phyloP scores from a whole-genome alignment of 257 asterid species.

The Leptodermis oblonga region DNA sequence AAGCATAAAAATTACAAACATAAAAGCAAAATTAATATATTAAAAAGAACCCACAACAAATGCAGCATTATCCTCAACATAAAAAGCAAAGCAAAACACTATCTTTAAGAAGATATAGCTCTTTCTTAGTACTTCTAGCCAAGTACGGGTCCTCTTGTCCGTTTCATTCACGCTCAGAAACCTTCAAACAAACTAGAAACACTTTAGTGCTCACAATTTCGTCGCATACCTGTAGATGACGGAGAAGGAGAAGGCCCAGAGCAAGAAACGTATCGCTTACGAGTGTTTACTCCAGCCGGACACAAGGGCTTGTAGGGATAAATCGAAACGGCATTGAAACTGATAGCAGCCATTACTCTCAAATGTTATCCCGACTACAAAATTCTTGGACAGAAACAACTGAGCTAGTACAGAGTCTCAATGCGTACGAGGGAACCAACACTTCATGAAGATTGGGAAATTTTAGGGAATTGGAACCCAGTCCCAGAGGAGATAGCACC shows the following conservation, averaged over 20 bases:
- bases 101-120: background rate
- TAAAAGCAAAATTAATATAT: background rate
- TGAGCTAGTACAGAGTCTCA: background rate
- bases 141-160: background rate
- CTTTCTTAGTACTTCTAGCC: background rate
- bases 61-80: background rate
- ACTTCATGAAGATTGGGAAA: background rate
- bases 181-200: background rate
- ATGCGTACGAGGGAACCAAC: background rate
- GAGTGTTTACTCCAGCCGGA: constrained; percentile 30
- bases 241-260: constrained; percentile 40
- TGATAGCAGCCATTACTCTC: constrained; percentile 42
- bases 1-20: background rate
- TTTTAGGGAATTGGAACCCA: background rate
- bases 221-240: constrained; percentile 38
- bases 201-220: background rate
- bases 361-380: too few species aligned
- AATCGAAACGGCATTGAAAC: constrained; percentile 43
- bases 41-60: background rate
- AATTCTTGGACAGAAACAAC: background rate
- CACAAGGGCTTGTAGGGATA: constrained; percentile 42
- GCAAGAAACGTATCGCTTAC: constrained; percentile 42
- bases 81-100: constrained; percentile 1
- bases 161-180: constrained; percentile 1
- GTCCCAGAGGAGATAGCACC: background rate